Evolutionary conservation across 1,284 basidiomycete species (phyloP).

Genomic region (Microbotryum intermedium): DNA sequence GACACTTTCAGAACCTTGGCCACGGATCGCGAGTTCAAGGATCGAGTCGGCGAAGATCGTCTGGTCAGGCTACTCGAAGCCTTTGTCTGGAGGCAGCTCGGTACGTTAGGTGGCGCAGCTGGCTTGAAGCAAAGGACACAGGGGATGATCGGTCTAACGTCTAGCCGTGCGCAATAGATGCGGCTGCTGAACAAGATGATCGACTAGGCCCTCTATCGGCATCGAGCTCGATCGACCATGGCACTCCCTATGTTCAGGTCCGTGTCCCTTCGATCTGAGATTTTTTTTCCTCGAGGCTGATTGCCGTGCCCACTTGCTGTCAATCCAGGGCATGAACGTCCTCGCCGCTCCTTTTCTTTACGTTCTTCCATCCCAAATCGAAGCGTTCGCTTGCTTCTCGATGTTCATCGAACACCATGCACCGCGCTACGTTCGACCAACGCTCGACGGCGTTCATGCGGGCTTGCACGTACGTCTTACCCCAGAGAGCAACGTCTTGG

Average conservation of each 20-base stretch:
- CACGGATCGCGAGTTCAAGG: slow-evolving; percentile 89
- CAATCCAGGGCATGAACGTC: slow-evolving; percentile 98
- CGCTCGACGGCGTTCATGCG: slow-evolving; percentile 84
- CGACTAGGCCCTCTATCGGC: not conserved
- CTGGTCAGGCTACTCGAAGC: slow-evolving; percentile 89
- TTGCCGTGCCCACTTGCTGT: slow-evolving; percentile 60
- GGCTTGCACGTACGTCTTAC: slow-evolving; percentile 66
- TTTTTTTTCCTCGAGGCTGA: slow-evolving; percentile 45
- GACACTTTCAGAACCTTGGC: slow-evolving; percentile 71
- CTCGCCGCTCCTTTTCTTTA: slow-evolving; percentile 94
- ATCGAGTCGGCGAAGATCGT: slow-evolving; percentile 90
- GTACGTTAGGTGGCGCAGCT: slow-evolving; percentile 46
- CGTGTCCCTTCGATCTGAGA: not conserved
- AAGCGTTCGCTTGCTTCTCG: slow-evolving; percentile 91
- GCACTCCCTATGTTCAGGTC: slow-evolving; percentile 21
- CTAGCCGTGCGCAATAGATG: too few relatives aligned
- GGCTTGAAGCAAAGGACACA: too few relatives aligned
- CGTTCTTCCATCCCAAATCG: slow-evolving; percentile 87
- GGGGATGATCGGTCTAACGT: too few relatives aligned
- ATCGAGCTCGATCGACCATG: slow-evolving; percentile 1
- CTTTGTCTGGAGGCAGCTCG: slow-evolving; percentile 88
- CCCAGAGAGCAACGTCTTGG: not conserved
- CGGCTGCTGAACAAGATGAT: too few relatives aligned
- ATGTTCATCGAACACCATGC: slow-evolving; percentile 89
- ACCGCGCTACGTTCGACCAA: slow-evolving; percentile 91